A percentile compares a stretch with the other conserved stretches of the same genome.
Evolutionary conservation across 306 rosid genomes (phyloP).

Genomic region (Dicorynia guianensis): DNA sequence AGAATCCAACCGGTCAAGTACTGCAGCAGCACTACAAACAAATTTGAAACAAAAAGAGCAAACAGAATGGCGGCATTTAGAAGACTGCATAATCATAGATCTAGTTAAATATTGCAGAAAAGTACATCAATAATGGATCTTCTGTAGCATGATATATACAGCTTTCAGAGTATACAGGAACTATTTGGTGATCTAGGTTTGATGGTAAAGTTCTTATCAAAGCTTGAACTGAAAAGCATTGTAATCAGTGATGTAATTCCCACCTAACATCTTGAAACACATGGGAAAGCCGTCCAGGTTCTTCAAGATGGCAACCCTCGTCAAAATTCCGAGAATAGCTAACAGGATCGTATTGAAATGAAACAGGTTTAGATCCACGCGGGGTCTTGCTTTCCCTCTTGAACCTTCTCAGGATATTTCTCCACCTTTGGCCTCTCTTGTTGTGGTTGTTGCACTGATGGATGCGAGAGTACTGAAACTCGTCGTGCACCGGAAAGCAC

Average conservation of each 20-base stretch:
- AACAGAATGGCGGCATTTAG: constrained; percentile 17
- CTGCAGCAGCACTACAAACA: constrained; percentile 29
- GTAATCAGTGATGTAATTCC: constrained; percentile 14
- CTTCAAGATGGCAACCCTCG: constrained; percentile 65
- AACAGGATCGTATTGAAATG: constrained; percentile 85
- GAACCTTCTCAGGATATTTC: constrained; percentile 59
- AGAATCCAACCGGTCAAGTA: constrained; percentile 34
- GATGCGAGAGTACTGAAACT: constrained; percentile 62
- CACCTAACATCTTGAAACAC: constrained; percentile 51
- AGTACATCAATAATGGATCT: not conserved
- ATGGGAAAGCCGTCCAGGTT: constrained; percentile 45
- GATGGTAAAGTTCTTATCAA: not conserved
- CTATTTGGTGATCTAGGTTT: constrained; percentile 3
- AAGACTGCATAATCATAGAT: constrained; percentile 9
- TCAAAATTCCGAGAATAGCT: constrained; percentile 88
- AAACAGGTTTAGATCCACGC: constrained; percentile 53
- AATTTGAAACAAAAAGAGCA: not conserved
- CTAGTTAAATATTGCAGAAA: too few species aligned
- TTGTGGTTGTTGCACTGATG: constrained; percentile 33
- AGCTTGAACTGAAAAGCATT: not conserved
- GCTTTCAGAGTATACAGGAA: not conserved
- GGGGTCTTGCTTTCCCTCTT: constrained; percentile 56
- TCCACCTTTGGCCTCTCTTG: constrained; percentile 54
- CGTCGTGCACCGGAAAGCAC: constrained; percentile 57
- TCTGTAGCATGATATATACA: not conserved